Evolutionary conservation across 306 rosid species (phyloP), one percentile per base, ranked within the genome.

Genomic region (Canavalia gladiata): DNA sequence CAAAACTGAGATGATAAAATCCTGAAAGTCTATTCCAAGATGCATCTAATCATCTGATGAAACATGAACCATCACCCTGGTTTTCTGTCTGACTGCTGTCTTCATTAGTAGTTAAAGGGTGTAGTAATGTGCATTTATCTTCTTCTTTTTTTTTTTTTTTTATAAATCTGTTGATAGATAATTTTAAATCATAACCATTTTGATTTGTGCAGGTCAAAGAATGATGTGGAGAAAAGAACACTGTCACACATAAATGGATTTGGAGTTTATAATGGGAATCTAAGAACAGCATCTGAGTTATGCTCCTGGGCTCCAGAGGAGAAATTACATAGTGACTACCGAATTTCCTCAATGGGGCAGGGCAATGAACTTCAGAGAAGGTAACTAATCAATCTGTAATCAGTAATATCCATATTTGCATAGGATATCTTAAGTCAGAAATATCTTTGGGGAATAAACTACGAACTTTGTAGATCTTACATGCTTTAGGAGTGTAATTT

Each of bases 291-390:
- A 52, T 90, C 98, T 34, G 98, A 92, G 79, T 92, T 95, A 74
- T 76, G 88, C 72, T 94, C 98, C 7, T 88, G 87, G 91, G 91
- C 76, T 75, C 90, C 93, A 50, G 95, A 90, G 60, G 95, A 92
- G 84, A 94, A 82, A 83, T 89, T 88, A 82, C 88, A 75, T 30
- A 78, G 96, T 78, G 98, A 92, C 82, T 88, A 94, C 81, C 92
- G 88, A 87, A 84, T 82, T 86, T 87, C 91, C 56, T 88, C 93
- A 41, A 11, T 76, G 75, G 55, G 63, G 76, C 87, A 87, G 81
- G 86, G 87, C 71, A 79, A 83, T 47, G 78, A 83, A 59, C 83
- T 74, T 83, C 81, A 83, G 56, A 87, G 82, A 73, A 87, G 97
- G 98, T 90, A 81, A 81, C 68, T 78, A 13, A 4, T 49, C 33